Evolutionary conservation across 345 rosid genomes (phyloP), one percentile per base, ranked within the genome.

Genomic region (Brassica carinata): DNA sequence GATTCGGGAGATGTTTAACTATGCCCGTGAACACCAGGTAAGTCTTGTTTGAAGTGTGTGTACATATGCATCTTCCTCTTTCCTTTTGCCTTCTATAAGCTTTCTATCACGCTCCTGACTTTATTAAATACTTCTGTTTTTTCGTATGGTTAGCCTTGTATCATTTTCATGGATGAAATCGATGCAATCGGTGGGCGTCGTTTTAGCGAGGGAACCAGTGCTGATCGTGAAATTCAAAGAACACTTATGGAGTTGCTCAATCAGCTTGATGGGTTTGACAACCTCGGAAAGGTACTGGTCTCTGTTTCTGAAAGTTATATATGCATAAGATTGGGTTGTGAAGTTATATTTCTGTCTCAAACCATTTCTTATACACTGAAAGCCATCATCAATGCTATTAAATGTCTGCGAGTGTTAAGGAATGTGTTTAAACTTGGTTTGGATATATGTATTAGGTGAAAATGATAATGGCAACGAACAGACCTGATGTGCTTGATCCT

Each of bases 141-240:
- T 78, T 13, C 74, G 8, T 51, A 6, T 33, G 7, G 76, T 55
- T 72, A 96, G 98, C 99, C 99, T 17, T 96, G 99, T 81, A 96
- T 93, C 83, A 96, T 96, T 58, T 96, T 96, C 84, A 96, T 96
- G 99, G 99, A 95, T 85, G 98, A 96, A 85, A 96, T 96, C 67
- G 99, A 96, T 91, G 99, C 99, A 33, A 93, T 96, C 82, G 97
- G 99, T 77, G 98, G 99, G 51, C 96, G 98, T 72, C 98, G 99
- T 79, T 93, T 93, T 66, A 93, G 97, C 38, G 98, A 93, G 81
- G 99, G 99, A 72, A 96, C 99, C 51, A 93, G 99, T 78, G 98
- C 97, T 74, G 99, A 96, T 73, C 98, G 99, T 85, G 99, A 96
- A 90, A 93, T 93, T 64, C 99, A 96, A 80, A 90, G 99, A 88